Evolutionary conservation across 192 early-diverging fungal species (phyloP).

Genomic region (Phlyctochytrium arcticum): DNA sequence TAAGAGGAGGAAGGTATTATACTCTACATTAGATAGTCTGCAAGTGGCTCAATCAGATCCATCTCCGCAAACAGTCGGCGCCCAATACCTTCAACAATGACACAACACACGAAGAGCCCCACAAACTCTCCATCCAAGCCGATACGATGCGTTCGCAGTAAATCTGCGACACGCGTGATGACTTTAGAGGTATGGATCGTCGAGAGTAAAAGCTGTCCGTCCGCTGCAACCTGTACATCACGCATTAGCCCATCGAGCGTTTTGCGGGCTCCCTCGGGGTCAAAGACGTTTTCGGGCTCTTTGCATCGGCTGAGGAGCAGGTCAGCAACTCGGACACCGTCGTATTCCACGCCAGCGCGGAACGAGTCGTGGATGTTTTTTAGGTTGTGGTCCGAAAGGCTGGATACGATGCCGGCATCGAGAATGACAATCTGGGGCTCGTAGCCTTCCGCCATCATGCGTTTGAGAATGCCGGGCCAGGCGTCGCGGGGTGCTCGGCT

Average conservation of each 20-base stretch:
- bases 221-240: conserved; percentile 47
- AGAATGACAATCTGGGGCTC: conserved; percentile 74
- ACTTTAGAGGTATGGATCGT: conserved; percentile 75
- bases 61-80: conserved; percentile 79
- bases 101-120: conserved; percentile 80
- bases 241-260: conserved; percentile 74
- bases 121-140: conserved; percentile 90
- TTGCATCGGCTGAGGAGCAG: conserved; percentile 84
- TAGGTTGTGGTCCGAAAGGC: conserved; percentile 65
- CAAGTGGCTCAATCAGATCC: conserved; percentile 72
- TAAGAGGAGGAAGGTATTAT: too few species aligned
- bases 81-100: conserved; percentile 92
- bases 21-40: conserved; percentile 6
- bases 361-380: conserved; percentile 90
- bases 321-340: conserved; percentile 73
- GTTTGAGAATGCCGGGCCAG: neutral
- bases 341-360: conserved; percentile 75
- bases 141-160: conserved; percentile 84
- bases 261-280: conserved; percentile 72
- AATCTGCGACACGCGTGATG: conserved; percentile 66
- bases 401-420: conserved; percentile 83
- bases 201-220: conserved; percentile 70
- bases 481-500: conserved; percentile 5
- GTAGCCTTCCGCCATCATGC: conserved; percentile 49
- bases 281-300: conserved; percentile 60